Evolutionary conservation across 805 yeast genomes (phyloP).

Genomic region (Candida manassasensis): DNA sequence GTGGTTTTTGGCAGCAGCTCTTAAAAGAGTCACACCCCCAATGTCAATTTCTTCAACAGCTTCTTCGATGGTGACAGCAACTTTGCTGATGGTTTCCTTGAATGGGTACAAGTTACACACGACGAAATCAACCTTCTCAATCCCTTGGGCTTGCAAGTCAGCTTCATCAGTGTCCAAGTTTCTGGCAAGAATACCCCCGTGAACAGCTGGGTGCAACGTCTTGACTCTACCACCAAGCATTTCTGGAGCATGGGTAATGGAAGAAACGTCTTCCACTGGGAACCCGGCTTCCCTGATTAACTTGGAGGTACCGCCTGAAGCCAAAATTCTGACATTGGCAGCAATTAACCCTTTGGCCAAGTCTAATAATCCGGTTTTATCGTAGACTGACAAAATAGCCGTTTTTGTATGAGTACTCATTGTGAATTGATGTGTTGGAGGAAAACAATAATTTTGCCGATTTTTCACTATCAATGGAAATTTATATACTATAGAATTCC

Average conservation of each 20-base stretch:
- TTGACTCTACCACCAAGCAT: slow-evolving; percentile 98
- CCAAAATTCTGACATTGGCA: slow-evolving; percentile 85
- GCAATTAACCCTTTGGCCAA: slow-evolving; percentile 91
- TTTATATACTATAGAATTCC: neutral
- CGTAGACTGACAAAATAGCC: slow-evolving; percentile 94
- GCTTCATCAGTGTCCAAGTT: slow-evolving; percentile 85
- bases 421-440: neutral
- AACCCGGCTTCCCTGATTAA: slow-evolving; percentile 95
- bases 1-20: slow-evolving; percentile 99
- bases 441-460: neutral
- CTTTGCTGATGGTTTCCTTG: slow-evolving; percentile 94
- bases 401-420: slow-evolving; percentile 56
- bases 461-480: neutral
- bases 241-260: slow-evolving; percentile 97
- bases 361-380: slow-evolving; percentile 93
- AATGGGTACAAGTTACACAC: slow-evolving; percentile 98
- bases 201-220: slow-evolving; percentile 98
- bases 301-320: slow-evolving; percentile 96
- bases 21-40: slow-evolving; percentile 91
- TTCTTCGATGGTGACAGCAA: slow-evolving; percentile 91
- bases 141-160: slow-evolving; percentile 83
- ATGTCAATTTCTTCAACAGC: slow-evolving; percentile 98
- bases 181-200: slow-evolving; percentile 95
- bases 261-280: slow-evolving; percentile 92
- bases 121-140: slow-evolving; percentile 93